A percentile compares a stretch with the other conserved stretches of the same genome.
Evolutionary conservation across 1,139 yeast species (phyloP).

Genomic region (Trichomonascaceae sp.): DNA sequence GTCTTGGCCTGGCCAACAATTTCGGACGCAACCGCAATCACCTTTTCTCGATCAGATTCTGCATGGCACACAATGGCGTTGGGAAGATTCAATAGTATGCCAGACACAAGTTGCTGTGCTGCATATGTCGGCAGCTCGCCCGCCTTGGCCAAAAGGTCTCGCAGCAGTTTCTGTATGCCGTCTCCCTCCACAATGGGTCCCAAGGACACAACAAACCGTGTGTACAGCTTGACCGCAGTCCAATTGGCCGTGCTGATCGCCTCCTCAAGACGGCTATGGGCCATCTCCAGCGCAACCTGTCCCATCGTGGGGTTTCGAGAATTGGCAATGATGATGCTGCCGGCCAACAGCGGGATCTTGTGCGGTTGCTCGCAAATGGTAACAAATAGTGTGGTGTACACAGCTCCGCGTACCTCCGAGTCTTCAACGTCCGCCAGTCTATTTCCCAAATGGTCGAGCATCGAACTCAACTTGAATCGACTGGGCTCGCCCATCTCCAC

Average conservation of each 20-base stretch:
- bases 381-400: slow-evolving; percentile 53
- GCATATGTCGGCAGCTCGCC: slow-evolving; percentile 44
- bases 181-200: slow-evolving; percentile 45
- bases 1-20: neutral
- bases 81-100: slow-evolving; percentile 56
- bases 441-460: slow-evolving; percentile 44
- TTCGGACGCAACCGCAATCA: slow-evolving; percentile 1
- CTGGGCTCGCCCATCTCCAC: slow-evolving; percentile 23
- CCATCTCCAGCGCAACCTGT: slow-evolving; percentile 52
- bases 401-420: slow-evolving; percentile 45
- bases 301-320: slow-evolving; percentile 57
- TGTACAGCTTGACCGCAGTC: slow-evolving; percentile 54
- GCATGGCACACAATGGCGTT: slow-evolving; percentile 30
- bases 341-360: slow-evolving; percentile 58
- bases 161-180: slow-evolving; percentile 38
- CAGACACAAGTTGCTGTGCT: slow-evolving; percentile 58
- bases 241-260: slow-evolving; percentile 39
- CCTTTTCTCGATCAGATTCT: slow-evolving; percentile 3
- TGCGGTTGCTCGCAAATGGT: slow-evolving; percentile 83
- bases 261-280: slow-evolving; percentile 49
- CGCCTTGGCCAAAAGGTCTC: slow-evolving; percentile 43
- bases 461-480: slow-evolving; percentile 14
- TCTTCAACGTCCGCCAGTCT: slow-evolving; percentile 44
- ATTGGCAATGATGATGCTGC: slow-evolving; percentile 58
- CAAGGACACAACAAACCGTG: slow-evolving; percentile 58